Evolutionary conservation across 2,329 filamentous ascomycete genomes (phyloP), one percentile per base, ranked within the genome.

Genomic region (Aspergillus sp.): DNA sequence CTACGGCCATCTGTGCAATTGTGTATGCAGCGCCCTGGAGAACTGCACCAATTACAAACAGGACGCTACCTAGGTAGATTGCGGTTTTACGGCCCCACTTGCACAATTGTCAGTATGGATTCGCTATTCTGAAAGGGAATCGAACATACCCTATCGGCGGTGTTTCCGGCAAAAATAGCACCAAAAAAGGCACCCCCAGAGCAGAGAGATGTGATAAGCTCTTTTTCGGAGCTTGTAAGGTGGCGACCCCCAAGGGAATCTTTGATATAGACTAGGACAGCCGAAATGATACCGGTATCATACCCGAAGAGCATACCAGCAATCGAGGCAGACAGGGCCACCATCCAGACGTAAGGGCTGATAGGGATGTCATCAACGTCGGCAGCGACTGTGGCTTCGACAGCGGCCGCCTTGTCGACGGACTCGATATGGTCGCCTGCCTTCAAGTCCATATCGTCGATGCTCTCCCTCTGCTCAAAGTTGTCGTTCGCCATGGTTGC

Each of bases 121-220:
- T 31, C 17, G 43, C 21, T 4, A 15, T n/a, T 19, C 2, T 6
- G 15, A 23, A 37, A 21, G n/a, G n/a, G 27, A n/a, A 4, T 43
- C 11, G 14, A 2, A 58, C 78, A 71, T 66, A 66, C 64, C 59
- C 59, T 64, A 57, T 79, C 75, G 5, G 75, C 75, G 0, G 67
- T 71, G 19, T 68, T 61, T 24, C 73, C 73, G 15, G 73, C 73
- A 52, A 72, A 64, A 27, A 77, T 70, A 55, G 77, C 75, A 8
- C 78, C 79, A 12, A 80, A 64, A 46, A 82, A 75, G 2, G 79
- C 78, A 39, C 77, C 81, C 33, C 77, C 80, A 6, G 77, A 80
- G 19, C 77, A 81, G 17, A 83, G 73, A 0, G 81, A 82, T 1
- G 81, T 83, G 37, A 83, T 76, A 27, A 83, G 70, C 61, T 84